Evolutionary conservation across 805 yeast genomes (phyloP).

Genomic region (Candida bentonensis): DNA sequence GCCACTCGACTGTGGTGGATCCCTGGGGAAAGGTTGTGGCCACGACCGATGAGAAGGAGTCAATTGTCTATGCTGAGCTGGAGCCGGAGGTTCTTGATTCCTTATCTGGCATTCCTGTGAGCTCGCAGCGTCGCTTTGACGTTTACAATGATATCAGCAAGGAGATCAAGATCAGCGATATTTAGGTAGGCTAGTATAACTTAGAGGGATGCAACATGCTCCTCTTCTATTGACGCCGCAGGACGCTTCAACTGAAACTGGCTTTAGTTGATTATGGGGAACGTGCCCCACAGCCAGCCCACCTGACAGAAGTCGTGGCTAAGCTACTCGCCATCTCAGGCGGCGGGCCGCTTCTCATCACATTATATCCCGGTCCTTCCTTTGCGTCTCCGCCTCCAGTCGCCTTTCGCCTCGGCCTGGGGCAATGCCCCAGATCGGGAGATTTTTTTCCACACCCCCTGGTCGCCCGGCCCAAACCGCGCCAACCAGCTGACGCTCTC

Average conservation of each 20-base stretch:
- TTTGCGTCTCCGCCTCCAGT: too few species aligned
- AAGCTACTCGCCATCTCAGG: neutral
- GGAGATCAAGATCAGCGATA: constrained; percentile 12
- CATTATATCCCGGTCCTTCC: too few species aligned
- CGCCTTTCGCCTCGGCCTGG: neutral
- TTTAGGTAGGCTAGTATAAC: constrained; percentile 6
- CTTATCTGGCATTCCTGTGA: constrained; percentile 44
- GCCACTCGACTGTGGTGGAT: constrained; percentile 74
- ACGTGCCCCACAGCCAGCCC: too few species aligned
- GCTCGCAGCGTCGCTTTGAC: constrained; percentile 58
- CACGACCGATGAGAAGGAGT: constrained; percentile 67
- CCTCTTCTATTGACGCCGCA: too few species aligned
- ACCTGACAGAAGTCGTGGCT: neutral
- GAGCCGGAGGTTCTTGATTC: constrained; percentile 42
- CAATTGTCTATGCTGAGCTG: constrained; percentile 56
- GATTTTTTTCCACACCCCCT: too few species aligned
- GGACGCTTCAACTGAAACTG: too few species aligned
- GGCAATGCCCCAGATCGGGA: too few species aligned
- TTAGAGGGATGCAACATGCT: too few species aligned
- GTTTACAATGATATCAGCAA: constrained; percentile 33
- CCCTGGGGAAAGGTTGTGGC: constrained; percentile 82
- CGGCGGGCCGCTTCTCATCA: neutral
- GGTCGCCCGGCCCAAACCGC: neutral
- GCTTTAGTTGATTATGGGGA: too few species aligned
- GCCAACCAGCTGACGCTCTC: neutral